Conservation (phyloP, 306 rosid genomes). For the Cucurbita moschata region DNA sequence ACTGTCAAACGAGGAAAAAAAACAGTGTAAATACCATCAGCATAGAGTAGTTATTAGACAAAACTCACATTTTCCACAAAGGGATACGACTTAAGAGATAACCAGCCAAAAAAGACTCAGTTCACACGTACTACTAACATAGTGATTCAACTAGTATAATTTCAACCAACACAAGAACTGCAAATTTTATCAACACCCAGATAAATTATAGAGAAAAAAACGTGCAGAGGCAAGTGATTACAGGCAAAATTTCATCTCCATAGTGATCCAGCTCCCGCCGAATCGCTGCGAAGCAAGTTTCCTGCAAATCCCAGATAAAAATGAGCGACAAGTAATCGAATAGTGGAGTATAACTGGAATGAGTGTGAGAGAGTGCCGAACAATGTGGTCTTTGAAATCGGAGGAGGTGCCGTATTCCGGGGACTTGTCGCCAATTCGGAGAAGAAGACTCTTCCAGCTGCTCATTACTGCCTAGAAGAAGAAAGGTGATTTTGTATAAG, state of each 20-base stretch:
- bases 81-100: not conserved
- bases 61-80: not conserved
- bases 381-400: conserved; percentile 93
- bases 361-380: conserved; percentile 12
- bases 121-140: not conserved
- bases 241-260: conserved; percentile 42
- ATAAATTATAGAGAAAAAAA: not conserved
- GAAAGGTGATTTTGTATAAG: not conserved
- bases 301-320: conserved; percentile 36
- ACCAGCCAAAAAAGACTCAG: not conserved
- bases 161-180: not conserved
- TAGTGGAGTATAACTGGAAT: not conserved
- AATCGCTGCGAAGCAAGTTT: conserved; percentile 62
- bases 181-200: not conserved
- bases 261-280: conserved; percentile 81
- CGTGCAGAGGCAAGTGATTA: not conserved
- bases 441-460: conserved; percentile 73
- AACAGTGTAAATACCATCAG: not conserved
- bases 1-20: conserved; percentile 31
- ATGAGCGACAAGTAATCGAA: not conserved
- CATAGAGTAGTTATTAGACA: not conserved
- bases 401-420: conserved; percentile 68
- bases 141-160: not conserved
- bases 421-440: conserved; percentile 79
- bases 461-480: conserved; percentile 21